Percentiles rank a stretch among this genome's conserved stretches.
phyloP scores from a whole-genome alignment of 345 rosid genomes.

The Syzygium jambos region DNA sequence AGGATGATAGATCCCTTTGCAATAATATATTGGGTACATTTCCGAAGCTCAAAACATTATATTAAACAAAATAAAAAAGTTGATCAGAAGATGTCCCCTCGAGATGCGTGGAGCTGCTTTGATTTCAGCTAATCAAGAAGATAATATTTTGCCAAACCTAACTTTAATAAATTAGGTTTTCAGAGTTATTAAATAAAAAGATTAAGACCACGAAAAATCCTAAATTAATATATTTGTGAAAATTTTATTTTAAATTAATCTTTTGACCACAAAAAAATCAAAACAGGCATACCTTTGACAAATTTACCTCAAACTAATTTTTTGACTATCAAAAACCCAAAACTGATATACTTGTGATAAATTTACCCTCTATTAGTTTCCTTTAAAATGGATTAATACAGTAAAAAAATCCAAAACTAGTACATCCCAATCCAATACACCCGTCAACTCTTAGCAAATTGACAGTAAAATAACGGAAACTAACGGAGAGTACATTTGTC shows the following conservation, averaged over 20 bases:
- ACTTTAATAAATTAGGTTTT: no score
- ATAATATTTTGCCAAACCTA: no score
- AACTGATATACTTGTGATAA: accelerated
- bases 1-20: neutral
- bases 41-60: neutral
- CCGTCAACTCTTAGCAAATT: no score
- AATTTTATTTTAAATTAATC: no score
- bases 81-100: neutral
- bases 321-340: no score
- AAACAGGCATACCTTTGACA: no score
- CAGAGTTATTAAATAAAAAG: no score
- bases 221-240: accelerated
- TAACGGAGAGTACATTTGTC: accelerated
- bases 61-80: neutral
- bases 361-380: accelerated
- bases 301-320: no score
- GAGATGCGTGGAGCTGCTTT: neutral
- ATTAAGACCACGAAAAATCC: accelerated
- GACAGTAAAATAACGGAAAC: accelerated
- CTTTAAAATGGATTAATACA: accelerated
- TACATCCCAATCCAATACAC: no score
- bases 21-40: neutral
- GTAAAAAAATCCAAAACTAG: accelerated
- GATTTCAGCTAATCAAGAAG: neutral
- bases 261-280: no score